Percentiles rank a stretch among this genome's conserved stretches.
phyloP scores from a whole-genome alignment of 257 asterid genomes.

The Schizonepeta tenuifolia region DNA sequence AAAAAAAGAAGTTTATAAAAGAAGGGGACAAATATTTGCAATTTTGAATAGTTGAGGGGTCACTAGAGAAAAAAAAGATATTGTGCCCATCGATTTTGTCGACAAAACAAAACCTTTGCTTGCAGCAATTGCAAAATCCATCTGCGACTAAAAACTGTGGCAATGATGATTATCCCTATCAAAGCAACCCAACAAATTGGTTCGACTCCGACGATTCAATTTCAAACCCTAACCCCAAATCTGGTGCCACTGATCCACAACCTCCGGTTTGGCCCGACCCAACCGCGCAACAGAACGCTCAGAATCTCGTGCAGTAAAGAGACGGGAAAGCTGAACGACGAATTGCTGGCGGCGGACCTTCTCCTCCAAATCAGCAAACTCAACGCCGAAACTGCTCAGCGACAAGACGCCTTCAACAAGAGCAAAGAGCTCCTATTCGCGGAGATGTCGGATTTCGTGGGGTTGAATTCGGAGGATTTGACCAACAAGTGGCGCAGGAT shows the following conservation, averaged over 20 bases:
- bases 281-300: conserved; percentile 24
- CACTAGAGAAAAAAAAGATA: too few relatives aligned
- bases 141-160: background rate
- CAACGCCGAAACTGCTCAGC: conserved; percentile 40
- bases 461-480: conserved; percentile 58
- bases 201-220: conserved; percentile 39
- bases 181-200: conserved; percentile 41
- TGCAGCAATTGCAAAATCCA: background rate
- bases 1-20: too few relatives aligned
- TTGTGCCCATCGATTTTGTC: too few relatives aligned
- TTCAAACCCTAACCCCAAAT: conserved; percentile 39
- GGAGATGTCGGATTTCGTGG: conserved; percentile 58
- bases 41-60: too few relatives aligned
- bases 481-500: conserved; percentile 61
- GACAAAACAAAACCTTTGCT: too few relatives aligned
- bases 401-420: conserved; percentile 65
- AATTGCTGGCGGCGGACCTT: conserved; percentile 54
- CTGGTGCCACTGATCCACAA: conserved; percentile 32
- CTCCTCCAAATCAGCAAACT: conserved; percentile 47
- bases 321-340: conserved; percentile 43
- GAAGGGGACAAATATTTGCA: too few relatives aligned
- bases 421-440: conserved; percentile 69
- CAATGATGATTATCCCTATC: background rate
- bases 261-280: conserved; percentile 28
- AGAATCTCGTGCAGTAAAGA: conserved; percentile 53